phyloP scores from a whole-genome alignment of 2,329 filamentous ascomycete species.

The Penicillium paneum region DNA sequence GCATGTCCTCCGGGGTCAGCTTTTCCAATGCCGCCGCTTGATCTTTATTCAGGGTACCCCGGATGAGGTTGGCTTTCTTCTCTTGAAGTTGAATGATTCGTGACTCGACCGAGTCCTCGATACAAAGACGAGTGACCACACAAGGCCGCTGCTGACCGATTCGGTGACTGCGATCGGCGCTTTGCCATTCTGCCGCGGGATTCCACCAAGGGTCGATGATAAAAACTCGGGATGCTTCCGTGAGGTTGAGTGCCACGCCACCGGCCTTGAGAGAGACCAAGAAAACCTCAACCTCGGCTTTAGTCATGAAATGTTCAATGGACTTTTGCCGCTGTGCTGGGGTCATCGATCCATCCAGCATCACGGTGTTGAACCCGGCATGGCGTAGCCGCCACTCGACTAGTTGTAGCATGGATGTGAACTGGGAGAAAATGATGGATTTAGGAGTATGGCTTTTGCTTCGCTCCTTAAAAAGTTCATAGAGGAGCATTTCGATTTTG shows the following conservation, averaged over 20 bases:
- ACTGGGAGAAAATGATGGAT: slow-evolving; percentile 96
- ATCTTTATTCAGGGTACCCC: slow-evolving; percentile 92
- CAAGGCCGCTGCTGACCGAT: slow-evolving; percentile 94
- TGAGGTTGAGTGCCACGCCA: slow-evolving; percentile 91
- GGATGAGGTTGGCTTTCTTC: slow-evolving; percentile 98
- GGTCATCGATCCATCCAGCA: slow-evolving; percentile 97
- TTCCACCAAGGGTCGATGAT: slow-evolving; percentile 99
- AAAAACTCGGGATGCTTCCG: slow-evolving; percentile 90
- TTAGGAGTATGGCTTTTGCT: slow-evolving; percentile 93
- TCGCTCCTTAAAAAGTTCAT: slow-evolving; percentile 86
- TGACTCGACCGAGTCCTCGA: slow-evolving; percentile 95
- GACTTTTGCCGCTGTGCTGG: slow-evolving; percentile 88
- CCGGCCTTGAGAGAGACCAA: slow-evolving; percentile 94
- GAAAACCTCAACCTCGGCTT: slow-evolving; percentile 91
- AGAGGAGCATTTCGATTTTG: slow-evolving; percentile 95
- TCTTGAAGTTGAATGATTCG: slow-evolving; percentile 94
- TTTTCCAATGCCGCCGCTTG: slow-evolving; percentile 81
- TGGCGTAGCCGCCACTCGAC: slow-evolving; percentile 95
- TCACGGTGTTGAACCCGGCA: slow-evolving; percentile 96
- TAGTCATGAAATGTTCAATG: slow-evolving; percentile 95
- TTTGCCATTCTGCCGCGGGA: slow-evolving; percentile 99
- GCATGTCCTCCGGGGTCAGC: slow-evolving; percentile 84
- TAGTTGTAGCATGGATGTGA: slow-evolving; percentile 94
- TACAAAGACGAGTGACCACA: slow-evolving; percentile 88
- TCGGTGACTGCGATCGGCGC: slow-evolving; percentile 86